These are phyloP conservation scores for Lycium ferocissimum DNA, from an alignment of 257 asterid genomes.

Conservation along the genomic window DNA sequence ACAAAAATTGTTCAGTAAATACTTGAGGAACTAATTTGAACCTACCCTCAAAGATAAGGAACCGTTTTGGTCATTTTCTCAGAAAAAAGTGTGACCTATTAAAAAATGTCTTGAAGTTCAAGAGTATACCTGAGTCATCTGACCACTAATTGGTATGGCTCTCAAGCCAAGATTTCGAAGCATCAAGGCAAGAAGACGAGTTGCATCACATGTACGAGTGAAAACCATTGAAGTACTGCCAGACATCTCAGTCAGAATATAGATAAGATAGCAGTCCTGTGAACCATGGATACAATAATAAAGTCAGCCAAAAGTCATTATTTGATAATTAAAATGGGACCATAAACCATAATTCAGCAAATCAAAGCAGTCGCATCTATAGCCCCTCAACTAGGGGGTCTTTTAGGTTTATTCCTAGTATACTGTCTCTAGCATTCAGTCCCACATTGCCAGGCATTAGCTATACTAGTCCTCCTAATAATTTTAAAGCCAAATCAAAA, in stretches of 20 bases:
- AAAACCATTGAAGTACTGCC: constrained; percentile 89
- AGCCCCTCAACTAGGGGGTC: neutral
- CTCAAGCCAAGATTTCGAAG: constrained; percentile 83
- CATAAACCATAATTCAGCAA: neutral
- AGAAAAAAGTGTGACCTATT: neutral
- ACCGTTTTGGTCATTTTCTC: too few species aligned
- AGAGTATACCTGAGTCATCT: constrained; percentile 79
- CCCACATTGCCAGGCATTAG: neutral
- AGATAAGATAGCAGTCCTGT: constrained; percentile 89
- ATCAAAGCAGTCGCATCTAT: neutral
- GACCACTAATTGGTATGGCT: constrained; percentile 96
- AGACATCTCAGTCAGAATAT: constrained; percentile 73
- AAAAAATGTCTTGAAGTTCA: constrained; percentile 25
- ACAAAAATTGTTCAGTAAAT: too few species aligned
- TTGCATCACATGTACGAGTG: constrained; percentile 89
- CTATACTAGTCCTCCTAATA: neutral
- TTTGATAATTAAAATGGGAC: neutral
- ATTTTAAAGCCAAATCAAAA: neutral
- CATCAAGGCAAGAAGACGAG: constrained; percentile 70
- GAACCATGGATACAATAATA: constrained; percentile 21
- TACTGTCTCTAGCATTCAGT: neutral
- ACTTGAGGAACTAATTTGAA: too few species aligned
- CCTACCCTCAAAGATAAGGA: too few species aligned
- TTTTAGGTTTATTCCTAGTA: neutral
- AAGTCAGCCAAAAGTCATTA: neutral